Conservation (phyloP, 768 basidiomycete species). For the Symmetrospora coprosmae region DNA sequence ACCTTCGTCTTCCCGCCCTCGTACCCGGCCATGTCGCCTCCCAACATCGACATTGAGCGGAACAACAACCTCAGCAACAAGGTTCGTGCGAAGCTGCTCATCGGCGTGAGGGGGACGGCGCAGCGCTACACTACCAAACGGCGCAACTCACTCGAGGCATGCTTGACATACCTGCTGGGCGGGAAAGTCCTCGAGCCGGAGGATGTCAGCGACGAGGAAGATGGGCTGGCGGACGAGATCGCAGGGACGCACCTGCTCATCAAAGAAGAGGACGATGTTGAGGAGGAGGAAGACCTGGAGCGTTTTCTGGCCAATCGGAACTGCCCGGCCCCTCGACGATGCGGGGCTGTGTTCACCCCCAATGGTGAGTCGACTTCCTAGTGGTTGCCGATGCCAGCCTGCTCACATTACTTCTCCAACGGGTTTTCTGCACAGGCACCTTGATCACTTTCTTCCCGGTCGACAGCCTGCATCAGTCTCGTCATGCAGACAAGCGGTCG, state of each 20-base stretch:
- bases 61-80: constrained; percentile 3
- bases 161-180: background rate
- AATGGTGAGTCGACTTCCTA: background rate
- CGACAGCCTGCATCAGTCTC: background rate
- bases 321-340: constrained; percentile 21
- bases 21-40: background rate
- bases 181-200: constrained; percentile 9
- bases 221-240: background rate
- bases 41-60: constrained; percentile 15
- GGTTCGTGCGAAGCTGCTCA: background rate
- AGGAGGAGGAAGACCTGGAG: constrained; percentile 14
- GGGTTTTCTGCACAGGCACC: background rate
- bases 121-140: constrained; percentile 1
- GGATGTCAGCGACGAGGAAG: background rate
- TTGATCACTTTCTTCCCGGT: constrained; percentile 11
- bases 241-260: background rate
- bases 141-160: constrained; percentile 8
- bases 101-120: background rate
- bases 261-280: constrained; percentile 8
- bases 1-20: constrained; percentile 13
- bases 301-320: constrained; percentile 1
- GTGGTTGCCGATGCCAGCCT: background rate
- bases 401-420: background rate
- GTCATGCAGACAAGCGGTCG: background rate
- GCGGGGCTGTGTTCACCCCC: constrained; percentile 22